Evolutionary conservation across 2,329 filamentous ascomycete genomes (phyloP).

Genomic region (Hymenoscyphus infarciens): DNA sequence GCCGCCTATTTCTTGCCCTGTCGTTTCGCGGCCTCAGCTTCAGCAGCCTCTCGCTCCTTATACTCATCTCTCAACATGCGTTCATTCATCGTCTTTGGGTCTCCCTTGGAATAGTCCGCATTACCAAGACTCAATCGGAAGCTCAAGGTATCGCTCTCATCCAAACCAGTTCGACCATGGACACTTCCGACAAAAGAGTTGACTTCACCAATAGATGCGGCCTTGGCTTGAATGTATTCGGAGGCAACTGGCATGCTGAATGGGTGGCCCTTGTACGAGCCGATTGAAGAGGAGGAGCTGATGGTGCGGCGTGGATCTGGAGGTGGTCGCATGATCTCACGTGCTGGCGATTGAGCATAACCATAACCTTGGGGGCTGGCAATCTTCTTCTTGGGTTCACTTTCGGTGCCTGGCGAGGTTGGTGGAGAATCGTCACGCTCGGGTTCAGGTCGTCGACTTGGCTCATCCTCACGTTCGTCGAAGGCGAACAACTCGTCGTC

Average conservation of each 20-base stretch:
- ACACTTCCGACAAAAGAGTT: constrained; percentile 52
- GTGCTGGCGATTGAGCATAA: constrained; percentile 22
- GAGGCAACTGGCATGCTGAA: constrained; percentile 52
- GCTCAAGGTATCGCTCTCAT: constrained; percentile 29
- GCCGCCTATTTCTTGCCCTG: no score
- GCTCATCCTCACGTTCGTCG: constrained; percentile 6
- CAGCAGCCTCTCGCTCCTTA: constrained; percentile 18
- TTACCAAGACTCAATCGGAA: constrained; percentile 25
- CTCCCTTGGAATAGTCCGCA: constrained; percentile 24
- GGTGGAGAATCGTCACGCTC: constrained; percentile 6
- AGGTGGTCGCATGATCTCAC: constrained; percentile 16
- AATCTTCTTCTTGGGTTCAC: neutral
- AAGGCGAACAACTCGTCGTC: constrained; percentile 5
- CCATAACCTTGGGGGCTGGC: constrained; percentile 13
- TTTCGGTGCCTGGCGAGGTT: constrained; percentile 10
- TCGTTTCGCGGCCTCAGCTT: neutral
- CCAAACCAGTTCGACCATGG: constrained; percentile 30
- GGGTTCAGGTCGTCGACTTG: neutral
- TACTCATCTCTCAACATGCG: constrained; percentile 34
- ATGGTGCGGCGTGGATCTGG: neutral
- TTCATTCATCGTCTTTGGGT: constrained; percentile 33
- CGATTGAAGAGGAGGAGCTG: constrained; percentile 30
- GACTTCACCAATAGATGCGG: constrained; percentile 47
- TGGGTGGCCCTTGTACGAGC: constrained; percentile 51
- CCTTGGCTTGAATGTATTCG: constrained; percentile 46